Evolutionary conservation across 176 grass and related monocot species (phyloP).

Genomic region (Cenchrus americanus): DNA sequence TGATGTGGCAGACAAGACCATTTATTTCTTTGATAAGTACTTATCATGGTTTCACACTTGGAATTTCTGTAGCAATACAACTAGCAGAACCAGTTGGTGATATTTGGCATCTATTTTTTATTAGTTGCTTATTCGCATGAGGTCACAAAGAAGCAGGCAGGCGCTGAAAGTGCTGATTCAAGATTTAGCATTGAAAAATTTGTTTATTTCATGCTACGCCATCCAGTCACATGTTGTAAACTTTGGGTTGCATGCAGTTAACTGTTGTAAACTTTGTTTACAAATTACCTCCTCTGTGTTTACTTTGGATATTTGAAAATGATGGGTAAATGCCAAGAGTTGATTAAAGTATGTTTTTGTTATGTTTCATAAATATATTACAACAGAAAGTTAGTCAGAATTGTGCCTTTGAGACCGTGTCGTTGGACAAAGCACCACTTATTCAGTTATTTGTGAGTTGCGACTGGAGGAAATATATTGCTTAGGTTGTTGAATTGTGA

Average conservation of each 20-base stretch:
- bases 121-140: background rate
- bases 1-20: background rate
- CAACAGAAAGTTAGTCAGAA: background rate
- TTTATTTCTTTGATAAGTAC: background rate
- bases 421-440: background rate
- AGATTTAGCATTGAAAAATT: background rate
- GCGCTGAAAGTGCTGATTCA: background rate
- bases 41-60: background rate
- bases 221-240: background rate
- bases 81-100: background rate
- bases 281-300: background rate
- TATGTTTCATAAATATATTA: background rate
- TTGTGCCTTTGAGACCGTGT: background rate
- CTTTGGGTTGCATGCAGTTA: background rate
- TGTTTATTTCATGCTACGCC: background rate
- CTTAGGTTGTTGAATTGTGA: background rate
- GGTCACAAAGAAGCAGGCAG: background rate
- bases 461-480: background rate
- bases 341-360: background rate
- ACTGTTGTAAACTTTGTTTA: background rate
- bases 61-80: background rate
- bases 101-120: background rate
- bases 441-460: background rate
- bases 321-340: background rate
- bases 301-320: background rate